Base-by-base conservation (phyloP, 495 filamentous ascomycete genomes). In the Aspergillus biplanus region DNA sequence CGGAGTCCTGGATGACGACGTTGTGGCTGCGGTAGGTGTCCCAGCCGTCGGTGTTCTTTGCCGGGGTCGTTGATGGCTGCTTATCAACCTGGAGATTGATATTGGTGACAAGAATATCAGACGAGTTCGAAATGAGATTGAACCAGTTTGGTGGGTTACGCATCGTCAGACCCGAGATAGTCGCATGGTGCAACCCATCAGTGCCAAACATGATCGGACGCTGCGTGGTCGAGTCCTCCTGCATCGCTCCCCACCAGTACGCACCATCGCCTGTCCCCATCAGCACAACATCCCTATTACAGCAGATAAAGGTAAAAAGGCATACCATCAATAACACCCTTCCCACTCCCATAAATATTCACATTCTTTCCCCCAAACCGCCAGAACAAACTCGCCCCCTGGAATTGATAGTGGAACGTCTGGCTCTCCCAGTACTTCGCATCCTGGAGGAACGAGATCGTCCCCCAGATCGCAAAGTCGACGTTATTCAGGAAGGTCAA, bases 21-120 rank as follows among this genome's bases (percentile, higher is more conserved):
- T 56, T 56, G 52, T 21, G 27, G 12, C 33, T 33, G 52, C 60
- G 60, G 31, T 47, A 62, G 8, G 50, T 62, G n/a, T 62, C 60
- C 60, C 60, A 62, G 5, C 60, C 60, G 39, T 62, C 60, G 18
- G 52, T 54, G n/a, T 62, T 62, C 35, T 54, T 44, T 3, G 48
- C 59, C 32, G 27, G 50, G 15, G 48, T 39, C 15, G 15, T 18
- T 6, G 48, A 53, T 33, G 37, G n/a, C n/a, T 44, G 39, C 7
- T 44, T 44, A n/a, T 44, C 33, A 18, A 53, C 44, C 32, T 27
- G 9, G 59, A 61, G 49, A 39, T 44, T 15, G 54, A 60, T 52
- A 13, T 60, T 47, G 1, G 44, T 52, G 13, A 60, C 39, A 15
- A 60, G 47, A 13, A 60, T 18, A 33, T 60, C 33, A 9, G 58